Percentiles rank a stretch among this genome's conserved stretches.
These are phyloP conservation scores for Kentomonas sorsogonicus DNA, from an alignment of 208 protist species.

Conservation along the genomic window DNA sequence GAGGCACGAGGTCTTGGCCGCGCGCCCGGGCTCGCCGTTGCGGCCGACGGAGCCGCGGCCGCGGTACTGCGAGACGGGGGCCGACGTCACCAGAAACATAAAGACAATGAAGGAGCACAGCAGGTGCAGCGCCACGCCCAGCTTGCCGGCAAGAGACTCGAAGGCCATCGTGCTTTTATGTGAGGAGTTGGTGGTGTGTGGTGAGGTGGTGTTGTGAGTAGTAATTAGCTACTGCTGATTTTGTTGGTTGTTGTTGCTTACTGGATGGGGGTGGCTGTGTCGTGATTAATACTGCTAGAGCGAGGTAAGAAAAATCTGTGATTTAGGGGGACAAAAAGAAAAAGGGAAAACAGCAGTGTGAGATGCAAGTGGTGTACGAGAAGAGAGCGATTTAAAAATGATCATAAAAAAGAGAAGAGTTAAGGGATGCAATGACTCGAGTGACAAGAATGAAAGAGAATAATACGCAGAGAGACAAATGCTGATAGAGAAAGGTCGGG, in stretches of 20 bases:
- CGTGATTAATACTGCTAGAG: too few species aligned
- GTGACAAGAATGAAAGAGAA: too few species aligned
- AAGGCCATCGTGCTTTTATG: slow-evolving; percentile 50
- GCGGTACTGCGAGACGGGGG: slow-evolving; percentile 52
- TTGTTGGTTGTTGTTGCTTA: too few species aligned
- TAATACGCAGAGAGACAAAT: too few species aligned
- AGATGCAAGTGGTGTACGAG: too few species aligned
- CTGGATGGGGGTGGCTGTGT: neutral
- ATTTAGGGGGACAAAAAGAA: too few species aligned
- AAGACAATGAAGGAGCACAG: slow-evolving; percentile 47
- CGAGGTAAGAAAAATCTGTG: too few species aligned
- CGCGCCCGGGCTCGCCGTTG: slow-evolving; percentile 11
- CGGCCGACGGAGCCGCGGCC: slow-evolving; percentile 19
- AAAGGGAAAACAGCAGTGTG: too few species aligned
- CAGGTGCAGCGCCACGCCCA: slow-evolving; percentile 30
- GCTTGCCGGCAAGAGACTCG: slow-evolving; percentile 32
- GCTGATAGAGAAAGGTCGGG: too few species aligned
- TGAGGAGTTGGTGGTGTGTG: slow-evolving; percentile 9
- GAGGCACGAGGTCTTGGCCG: slow-evolving; percentile 35
- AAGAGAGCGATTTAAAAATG: too few species aligned
- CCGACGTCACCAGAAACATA: slow-evolving; percentile 38
- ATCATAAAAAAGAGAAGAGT: too few species aligned
- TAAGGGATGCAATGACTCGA: too few species aligned
- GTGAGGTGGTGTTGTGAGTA: neutral
- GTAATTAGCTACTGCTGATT: neutral